Base-by-base conservation (phyloP, 2,329 filamentous ascomycete species). In the Sarocladium oryzae region DNA sequence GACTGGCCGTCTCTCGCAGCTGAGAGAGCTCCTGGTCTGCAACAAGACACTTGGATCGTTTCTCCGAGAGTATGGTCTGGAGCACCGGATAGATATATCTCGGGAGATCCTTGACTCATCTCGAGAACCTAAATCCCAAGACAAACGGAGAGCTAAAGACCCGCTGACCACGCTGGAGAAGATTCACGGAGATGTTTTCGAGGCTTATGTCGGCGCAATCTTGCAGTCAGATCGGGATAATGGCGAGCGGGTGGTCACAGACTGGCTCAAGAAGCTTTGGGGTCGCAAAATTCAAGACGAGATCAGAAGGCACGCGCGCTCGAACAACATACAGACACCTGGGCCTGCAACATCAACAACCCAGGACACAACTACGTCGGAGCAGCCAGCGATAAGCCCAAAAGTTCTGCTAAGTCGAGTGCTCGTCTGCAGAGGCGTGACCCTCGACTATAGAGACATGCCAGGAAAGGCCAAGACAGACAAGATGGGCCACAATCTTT, bases 141-240 rank as follows among this genome's bases (percentile, higher is more conserved):
- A 32, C 7, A 30, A 33, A n/a, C 8, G 21, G 26, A 48, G 26
- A 15, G n/a, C 24, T 7, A 48, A 48, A n/a, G 43, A 48, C n/a
- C 16, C 43, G 4, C 16, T 48, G 28, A 48, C 16, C 5, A 18
- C 60, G 37, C 75, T 79, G 54, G 77, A 72, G 13, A 96, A 96
- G 66, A 82, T 89, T 9, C 75, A 87, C 52, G 91, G 85, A 8
- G 92, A 97, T 63, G 77, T 96, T 16, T 95, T 96, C 60, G 92
- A 97, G 65, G 87, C 92, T 0, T 96, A 95, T 59, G 81, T 95
- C 15, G 91, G 87, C 8, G 91, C 86, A 2, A 69, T 91, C 5
- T 78, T 55, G 16, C 24, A 45, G 20, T 95, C 30, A 1, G 79
- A 89, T 58, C 75, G 81, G 0, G 66, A 70, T 2, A 64, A 80